phyloP scores from a whole-genome alignment of 2,329 filamentous ascomycete species.

The Fusarium mexicanum region DNA sequence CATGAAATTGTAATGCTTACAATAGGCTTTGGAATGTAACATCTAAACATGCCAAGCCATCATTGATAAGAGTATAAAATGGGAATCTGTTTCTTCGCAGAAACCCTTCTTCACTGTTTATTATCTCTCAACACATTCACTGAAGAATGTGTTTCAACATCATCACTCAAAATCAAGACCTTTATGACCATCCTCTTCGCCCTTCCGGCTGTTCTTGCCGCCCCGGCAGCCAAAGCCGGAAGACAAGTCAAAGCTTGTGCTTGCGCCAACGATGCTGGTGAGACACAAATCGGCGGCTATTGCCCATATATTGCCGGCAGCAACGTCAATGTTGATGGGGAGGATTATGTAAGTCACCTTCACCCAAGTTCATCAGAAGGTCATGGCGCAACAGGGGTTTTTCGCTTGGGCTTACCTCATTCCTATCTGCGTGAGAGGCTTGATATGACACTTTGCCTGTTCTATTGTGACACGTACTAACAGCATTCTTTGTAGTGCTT shows the following conservation, averaged over 20 bases:
- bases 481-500: not conserved
- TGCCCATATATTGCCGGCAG: not conserved
- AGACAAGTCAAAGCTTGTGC: not conserved
- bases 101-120: fast-evolving
- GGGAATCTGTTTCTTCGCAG: fast-evolving
- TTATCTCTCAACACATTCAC: fast-evolving
- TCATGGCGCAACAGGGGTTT: no score
- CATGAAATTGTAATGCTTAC: not conserved
- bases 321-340: not conserved
- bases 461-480: not conserved
- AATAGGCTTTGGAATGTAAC: fast-evolving
- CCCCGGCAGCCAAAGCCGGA: not conserved
- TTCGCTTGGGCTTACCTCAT: no score
- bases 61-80: fast-evolving
- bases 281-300: not conserved
- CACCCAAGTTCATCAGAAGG: not conserved
- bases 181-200: not conserved
- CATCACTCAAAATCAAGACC: not conserved
- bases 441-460: not conserved
- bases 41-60: not conserved
- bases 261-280: not conserved
- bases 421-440: no score
- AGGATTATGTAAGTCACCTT: not conserved
- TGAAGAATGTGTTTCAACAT: fast-evolving
- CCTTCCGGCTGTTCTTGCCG: not conserved